Evolutionary conservation across 2,329 filamentous ascomycete genomes (phyloP), one percentile per base, ranked within the genome.

Genomic region (Neonectria neomacrospora): DNA sequence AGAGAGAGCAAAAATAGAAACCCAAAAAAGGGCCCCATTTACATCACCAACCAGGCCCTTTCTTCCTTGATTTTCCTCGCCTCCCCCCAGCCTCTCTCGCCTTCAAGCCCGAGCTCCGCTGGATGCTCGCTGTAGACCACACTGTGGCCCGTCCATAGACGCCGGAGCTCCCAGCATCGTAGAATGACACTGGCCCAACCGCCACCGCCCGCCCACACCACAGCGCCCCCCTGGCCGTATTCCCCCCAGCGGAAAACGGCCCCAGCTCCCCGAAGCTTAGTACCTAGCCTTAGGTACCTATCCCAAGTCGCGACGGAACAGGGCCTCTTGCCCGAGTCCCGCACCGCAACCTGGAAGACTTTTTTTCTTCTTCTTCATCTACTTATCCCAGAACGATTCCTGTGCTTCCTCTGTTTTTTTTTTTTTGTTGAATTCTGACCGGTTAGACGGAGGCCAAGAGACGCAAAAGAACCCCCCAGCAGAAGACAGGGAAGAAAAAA

Each of bases 131-230:
- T 50, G 54, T 41, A 63, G 67, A 67, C 47, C 68, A 42, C 67
- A 54, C 26, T 54, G 51, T 62, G 68, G 66, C 59, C 68, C 68
- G 67, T 70, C 50, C 67, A 63, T 58, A 39, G 37, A 53, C 58
- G 58, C 54, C 42, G 41, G 54, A 61, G 58, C 42, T 47, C n/a
- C 58, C 37, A 45, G 23, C n/a, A 54, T 59, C 51, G 59, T 26
- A 22, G 44, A 47, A 39, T 9, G 55, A 52, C 52, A 45, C 52
- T 53, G 37, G 28, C 39, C 54, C 59, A 48, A 37, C 54, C 44
- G 51, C 50, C 48, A 54, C 42, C 60, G 42, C 60, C 48, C 48
- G 53, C 45, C 50, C 60, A 58, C 60, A 54, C 60, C 54, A 58
- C 60, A 58, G 9, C 54, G 44, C 28, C 60, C 44, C 50, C 30